phyloP scores from a whole-genome alignment of 1,284 basidiomycete genomes.

The Pulveroboletus ridleyi region DNA sequence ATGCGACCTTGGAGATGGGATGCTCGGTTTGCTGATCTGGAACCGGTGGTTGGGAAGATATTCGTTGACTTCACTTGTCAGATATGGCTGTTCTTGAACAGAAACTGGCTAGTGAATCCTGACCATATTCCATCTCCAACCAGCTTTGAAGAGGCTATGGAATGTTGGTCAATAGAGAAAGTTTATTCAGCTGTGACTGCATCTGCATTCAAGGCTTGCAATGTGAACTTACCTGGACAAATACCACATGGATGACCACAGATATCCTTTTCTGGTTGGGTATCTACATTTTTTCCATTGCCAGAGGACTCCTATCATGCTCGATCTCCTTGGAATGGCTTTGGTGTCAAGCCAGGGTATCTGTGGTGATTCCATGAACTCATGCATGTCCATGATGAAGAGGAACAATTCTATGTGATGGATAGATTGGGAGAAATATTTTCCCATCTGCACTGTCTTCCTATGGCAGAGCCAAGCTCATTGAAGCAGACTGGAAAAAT shows the following conservation, averaged over 20 bases:
- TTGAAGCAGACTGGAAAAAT: no score
- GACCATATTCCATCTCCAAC: no score
- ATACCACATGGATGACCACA: background rate
- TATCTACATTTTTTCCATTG: background rate
- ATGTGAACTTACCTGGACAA: background rate
- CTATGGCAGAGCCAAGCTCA: no score
- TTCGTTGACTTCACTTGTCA: background rate
- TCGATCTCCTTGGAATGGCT: background rate
- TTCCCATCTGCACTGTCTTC: no score
- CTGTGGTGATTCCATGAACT: no score
- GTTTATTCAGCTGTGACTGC: background rate
- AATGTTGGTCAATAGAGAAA: background rate
- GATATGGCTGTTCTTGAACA: no score
- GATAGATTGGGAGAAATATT: no score
- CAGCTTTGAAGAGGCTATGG: background rate
- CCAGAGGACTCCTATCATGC: background rate
- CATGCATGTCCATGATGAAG: no score
- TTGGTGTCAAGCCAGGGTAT: no score
- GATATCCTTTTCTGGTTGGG: background rate
- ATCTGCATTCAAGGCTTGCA: background rate
- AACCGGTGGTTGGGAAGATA: background rate
- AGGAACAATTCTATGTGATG: no score
- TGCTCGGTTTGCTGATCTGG: background rate
- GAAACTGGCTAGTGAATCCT: no score
- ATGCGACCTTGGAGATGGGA: no score